Evolutionary conservation across 805 yeast species (phyloP).

Genomic region (Maudiozyma serrabonitensis): DNA sequence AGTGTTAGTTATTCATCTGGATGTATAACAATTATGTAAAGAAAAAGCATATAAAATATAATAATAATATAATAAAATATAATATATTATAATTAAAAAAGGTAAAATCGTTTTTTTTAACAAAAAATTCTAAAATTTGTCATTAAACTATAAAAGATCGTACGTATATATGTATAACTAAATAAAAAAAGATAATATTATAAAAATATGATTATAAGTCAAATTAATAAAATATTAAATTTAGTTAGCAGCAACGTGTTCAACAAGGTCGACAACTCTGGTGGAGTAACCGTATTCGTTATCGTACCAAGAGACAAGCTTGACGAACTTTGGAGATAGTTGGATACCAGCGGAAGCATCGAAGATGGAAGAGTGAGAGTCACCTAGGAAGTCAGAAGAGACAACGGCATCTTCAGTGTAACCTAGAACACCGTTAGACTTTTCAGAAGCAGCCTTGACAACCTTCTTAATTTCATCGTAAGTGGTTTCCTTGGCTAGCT

Average conservation of each 20-base stretch:
- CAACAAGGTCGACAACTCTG: conserved; percentile 65
- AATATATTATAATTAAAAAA: too few species aligned
- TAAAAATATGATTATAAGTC: too few species aligned
- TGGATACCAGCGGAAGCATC: conserved; percentile 64
- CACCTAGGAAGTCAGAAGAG: conserved; percentile 59
- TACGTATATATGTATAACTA: conserved; percentile 1
- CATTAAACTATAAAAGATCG: conserved; percentile 3
- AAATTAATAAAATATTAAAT: not conserved
- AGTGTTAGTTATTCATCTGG: conserved; percentile 93
- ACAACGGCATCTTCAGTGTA: conserved; percentile 67
- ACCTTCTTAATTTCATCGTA: conserved; percentile 56
- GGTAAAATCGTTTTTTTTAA: too few species aligned
- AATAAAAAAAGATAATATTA: conserved; percentile 1
- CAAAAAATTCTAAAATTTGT: conserved; percentile 1
- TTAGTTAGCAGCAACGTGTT: conserved; percentile 41
- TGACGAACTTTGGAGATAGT: conserved; percentile 61
- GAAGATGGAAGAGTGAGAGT: conserved; percentile 54
- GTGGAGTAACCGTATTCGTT: conserved; percentile 69
- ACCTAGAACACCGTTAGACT: conserved; percentile 53
- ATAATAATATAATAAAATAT: not conserved
- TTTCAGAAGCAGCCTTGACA: conserved; percentile 48
- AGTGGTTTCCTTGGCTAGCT: conserved; percentile 47
- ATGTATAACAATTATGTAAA: conserved; percentile 28
- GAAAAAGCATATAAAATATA: too few species aligned
- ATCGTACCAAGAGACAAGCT: conserved; percentile 66